phyloP scores from a whole-genome alignment of 2,329 filamentous ascomycete species.

The Pezicula carpinea region DNA sequence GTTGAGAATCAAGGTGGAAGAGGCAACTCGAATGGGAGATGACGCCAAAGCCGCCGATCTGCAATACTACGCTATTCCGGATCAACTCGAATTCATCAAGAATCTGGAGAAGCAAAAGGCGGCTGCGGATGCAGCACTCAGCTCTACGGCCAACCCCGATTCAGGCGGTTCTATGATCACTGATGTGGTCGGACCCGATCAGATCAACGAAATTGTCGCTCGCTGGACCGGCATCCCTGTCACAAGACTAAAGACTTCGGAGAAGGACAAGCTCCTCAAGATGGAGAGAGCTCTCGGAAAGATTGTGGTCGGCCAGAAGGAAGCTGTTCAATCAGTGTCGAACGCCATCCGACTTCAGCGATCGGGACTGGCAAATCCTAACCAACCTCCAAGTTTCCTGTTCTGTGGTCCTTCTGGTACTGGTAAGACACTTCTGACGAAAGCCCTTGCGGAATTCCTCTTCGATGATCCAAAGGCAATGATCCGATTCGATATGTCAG shows the following conservation, averaged over 20 bases:
- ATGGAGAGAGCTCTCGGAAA: conserved; percentile 88
- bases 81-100: conserved; percentile 77
- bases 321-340: conserved; percentile 87
- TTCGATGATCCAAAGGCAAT: conserved; percentile 97
- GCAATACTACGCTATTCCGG: conserved; percentile 95
- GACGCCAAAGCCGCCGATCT: conserved; percentile 86
- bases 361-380: conserved; percentile 91
- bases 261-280: conserved; percentile 96
- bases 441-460: conserved; percentile 93
- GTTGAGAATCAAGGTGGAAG: conserved; percentile 85
- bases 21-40: conserved; percentile 84
- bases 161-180: conserved; percentile 72
- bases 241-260: conserved; percentile 85
- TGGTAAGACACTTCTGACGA: conserved; percentile 95
- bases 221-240: conserved; percentile 99
- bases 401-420: conserved; percentile 99
- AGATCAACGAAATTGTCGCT: conserved; percentile 98
- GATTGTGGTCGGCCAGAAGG: conserved; percentile 87
- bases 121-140: conserved; percentile 69
- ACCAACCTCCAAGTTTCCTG: conserved; percentile 94
- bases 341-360: conserved; percentile 95
- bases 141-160: conserved; percentile 47
- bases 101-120: conserved; percentile 76
- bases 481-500: conserved; percentile 99
- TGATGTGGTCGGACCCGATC: conserved; percentile 90